phyloP scores from a whole-genome alignment of 306 rosid genomes.

The Quercus variabilis region DNA sequence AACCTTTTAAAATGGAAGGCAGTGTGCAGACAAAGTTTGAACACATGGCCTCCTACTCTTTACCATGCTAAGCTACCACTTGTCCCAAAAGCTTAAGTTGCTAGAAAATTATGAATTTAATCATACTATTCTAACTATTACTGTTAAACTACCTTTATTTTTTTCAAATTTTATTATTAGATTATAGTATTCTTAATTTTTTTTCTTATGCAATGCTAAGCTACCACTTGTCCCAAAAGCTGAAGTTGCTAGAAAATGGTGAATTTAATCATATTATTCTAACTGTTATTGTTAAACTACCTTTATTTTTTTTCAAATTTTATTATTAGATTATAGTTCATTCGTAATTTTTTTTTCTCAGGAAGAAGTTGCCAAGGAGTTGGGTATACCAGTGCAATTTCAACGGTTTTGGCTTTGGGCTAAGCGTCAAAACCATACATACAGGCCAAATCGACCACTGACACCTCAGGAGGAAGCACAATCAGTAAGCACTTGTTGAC shows the following conservation, averaged over 20 bases:
- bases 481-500: slow-evolving; percentile 25
- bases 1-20: too few relatives aligned
- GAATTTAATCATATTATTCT: too few relatives aligned
- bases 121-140: too few relatives aligned
- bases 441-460: slow-evolving; percentile 45
- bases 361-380: slow-evolving; percentile 55
- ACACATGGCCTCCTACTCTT: too few relatives aligned
- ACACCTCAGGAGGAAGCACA: slow-evolving; percentile 38
- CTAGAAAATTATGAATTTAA: too few relatives aligned
- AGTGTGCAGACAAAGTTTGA: too few relatives aligned
- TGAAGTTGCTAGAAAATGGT: too few relatives aligned
- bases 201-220: too few relatives aligned
- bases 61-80: too few relatives aligned
- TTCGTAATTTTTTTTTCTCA: neutral
- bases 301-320: neutral
- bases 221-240: too few relatives aligned
- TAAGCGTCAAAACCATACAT: slow-evolving; percentile 44
- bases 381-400: slow-evolving; percentile 42
- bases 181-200: neutral
- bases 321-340: neutral
- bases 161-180: neutral
- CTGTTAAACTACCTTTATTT: too few relatives aligned
- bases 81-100: too few relatives aligned
- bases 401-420: slow-evolving; percentile 55
- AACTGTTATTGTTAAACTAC: neutral